Evolutionary conservation across 768 basidiomycete species (phyloP).

Genomic region (Collybiopsis luxurians): DNA sequence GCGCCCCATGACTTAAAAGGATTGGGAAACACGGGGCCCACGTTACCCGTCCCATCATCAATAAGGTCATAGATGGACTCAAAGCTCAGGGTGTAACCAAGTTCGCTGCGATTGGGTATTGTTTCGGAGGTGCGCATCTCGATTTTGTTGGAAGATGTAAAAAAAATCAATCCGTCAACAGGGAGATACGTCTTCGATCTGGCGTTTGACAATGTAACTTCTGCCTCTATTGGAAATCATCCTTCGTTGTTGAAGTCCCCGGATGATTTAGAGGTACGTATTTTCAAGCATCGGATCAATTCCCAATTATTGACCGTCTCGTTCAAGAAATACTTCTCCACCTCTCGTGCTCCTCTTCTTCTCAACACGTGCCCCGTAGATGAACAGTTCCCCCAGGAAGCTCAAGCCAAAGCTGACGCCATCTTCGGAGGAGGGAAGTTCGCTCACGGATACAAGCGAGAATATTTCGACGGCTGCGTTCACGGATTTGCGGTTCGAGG

Average conservation of each 20-base stretch:
- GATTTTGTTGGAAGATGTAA: background rate
- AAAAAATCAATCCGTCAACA: constrained; percentile 14
- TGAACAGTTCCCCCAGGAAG: constrained; percentile 19
- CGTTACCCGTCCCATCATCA: constrained; percentile 43
- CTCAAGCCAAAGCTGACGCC: constrained; percentile 34
- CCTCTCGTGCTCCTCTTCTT: constrained; percentile 54
- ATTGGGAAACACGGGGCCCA: constrained; percentile 35
- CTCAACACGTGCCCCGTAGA: constrained; percentile 65
- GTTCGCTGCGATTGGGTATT: constrained; percentile 66
- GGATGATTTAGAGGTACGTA: constrained; percentile 55
- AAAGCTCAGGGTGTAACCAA: constrained; percentile 55
- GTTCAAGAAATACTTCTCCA: constrained; percentile 42
- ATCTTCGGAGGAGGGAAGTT: constrained; percentile 35
- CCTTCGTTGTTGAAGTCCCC: constrained; percentile 59
- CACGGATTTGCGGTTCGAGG: constrained; percentile 45
- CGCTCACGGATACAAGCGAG: constrained; percentile 31
- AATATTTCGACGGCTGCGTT: constrained; percentile 27
- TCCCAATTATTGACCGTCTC: background rate
- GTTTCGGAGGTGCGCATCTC: constrained; percentile 54
- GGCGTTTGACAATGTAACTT: constrained; percentile 50
- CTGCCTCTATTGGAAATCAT: constrained; percentile 51
- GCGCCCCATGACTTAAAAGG: constrained; percentile 30
- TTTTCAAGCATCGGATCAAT: background rate
- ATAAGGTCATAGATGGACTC: constrained; percentile 56
- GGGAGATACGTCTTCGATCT: constrained; percentile 61